A percentile compares a stretch with the other conserved stretches of the same genome.
These are phyloP conservation scores for Thraustotheca clavata DNA, from an alignment of 352 stramenopile species.

Conservation along the genomic window DNA sequence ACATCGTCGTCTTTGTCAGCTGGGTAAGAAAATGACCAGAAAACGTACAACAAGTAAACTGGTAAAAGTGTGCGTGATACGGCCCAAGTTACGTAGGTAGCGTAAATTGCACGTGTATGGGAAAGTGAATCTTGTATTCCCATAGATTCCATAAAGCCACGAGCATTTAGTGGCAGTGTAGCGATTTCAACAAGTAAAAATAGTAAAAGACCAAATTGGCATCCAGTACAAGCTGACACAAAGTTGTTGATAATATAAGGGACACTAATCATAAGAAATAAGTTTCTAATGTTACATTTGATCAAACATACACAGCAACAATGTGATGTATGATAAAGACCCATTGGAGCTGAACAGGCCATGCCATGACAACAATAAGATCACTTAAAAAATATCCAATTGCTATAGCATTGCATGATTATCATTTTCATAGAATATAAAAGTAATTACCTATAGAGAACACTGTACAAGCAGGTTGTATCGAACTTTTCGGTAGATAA, in stretches of 20 bases:
- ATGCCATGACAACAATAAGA: constrained; percentile 69
- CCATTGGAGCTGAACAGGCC: constrained; percentile 63
- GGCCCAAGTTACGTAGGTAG: constrained; percentile 65
- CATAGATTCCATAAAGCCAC: constrained; percentile 64
- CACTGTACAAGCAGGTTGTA: constrained; percentile 64
- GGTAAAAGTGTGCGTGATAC: constrained; percentile 61
- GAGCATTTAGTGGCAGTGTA: constrained; percentile 64
- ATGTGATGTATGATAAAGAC: constrained; percentile 75
- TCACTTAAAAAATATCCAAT: constrained; percentile 77
- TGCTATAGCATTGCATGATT: constrained; percentile 27
- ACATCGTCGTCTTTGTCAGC: constrained; percentile 63
- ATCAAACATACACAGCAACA: constrained; percentile 58
- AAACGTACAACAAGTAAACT: constrained; percentile 63
- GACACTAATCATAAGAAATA: constrained; percentile 28
- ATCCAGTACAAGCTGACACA: constrained; percentile 62
- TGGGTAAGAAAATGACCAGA: constrained; percentile 64
- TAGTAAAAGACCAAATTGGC: constrained; percentile 63
- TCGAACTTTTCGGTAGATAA: constrained; percentile 65
- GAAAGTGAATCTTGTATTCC: constrained; percentile 51
- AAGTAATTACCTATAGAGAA: constrained; percentile 61
- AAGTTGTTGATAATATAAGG: constrained; percentile 86
- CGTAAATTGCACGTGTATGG: constrained; percentile 62
- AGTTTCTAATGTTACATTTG: neutral
- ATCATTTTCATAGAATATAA: neutral
- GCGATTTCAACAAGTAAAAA: constrained; percentile 75